These are phyloP conservation scores for Hypoxylon fuscum DNA, from an alignment of 495 filamentous ascomycete genomes.

Conservation along the genomic window DNA sequence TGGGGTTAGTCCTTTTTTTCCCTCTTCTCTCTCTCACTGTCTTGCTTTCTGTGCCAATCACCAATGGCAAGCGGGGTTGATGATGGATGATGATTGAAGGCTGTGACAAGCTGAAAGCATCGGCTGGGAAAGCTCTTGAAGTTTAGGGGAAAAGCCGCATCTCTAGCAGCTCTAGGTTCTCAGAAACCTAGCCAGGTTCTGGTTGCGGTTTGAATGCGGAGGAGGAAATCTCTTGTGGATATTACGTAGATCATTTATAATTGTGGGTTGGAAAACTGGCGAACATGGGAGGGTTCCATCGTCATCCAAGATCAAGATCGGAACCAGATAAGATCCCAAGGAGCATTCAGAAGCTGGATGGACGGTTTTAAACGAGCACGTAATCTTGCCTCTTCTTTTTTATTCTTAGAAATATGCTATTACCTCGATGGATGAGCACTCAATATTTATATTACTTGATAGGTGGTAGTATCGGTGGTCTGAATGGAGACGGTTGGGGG, in stretches of 20 bases:
- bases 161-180: constrained; percentile 5
- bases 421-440: constrained; percentile 4
- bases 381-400: constrained; percentile 3
- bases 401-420: constrained; percentile 14
- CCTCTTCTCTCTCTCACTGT: constrained; percentile 23
- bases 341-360: constrained; percentile 21
- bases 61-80: constrained; percentile 26
- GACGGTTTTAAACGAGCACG: constrained; percentile 9
- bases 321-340: constrained; percentile 37
- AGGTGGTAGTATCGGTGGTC: constrained; percentile 26
- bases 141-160: constrained; percentile 32
- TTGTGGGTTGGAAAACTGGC: constrained; percentile 17
- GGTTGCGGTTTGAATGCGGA: constrained; percentile 17
- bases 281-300: constrained; percentile 32
- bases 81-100: constrained; percentile 27
- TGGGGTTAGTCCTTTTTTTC: constrained; percentile 27
- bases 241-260: constrained; percentile 40
- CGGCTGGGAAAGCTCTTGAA: constrained; percentile 24
- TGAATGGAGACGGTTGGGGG: constrained; percentile 13
- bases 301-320: constrained; percentile 39
- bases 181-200: constrained; percentile 17
- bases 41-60: constrained; percentile 31
- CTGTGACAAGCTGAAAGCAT: constrained; percentile 24
- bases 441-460: constrained; percentile 18
- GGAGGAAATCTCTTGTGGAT: constrained; percentile 27